Conservation (phyloP, 2,329 filamentous ascomycete genomes). For the Ascochyta lentis region DNA sequence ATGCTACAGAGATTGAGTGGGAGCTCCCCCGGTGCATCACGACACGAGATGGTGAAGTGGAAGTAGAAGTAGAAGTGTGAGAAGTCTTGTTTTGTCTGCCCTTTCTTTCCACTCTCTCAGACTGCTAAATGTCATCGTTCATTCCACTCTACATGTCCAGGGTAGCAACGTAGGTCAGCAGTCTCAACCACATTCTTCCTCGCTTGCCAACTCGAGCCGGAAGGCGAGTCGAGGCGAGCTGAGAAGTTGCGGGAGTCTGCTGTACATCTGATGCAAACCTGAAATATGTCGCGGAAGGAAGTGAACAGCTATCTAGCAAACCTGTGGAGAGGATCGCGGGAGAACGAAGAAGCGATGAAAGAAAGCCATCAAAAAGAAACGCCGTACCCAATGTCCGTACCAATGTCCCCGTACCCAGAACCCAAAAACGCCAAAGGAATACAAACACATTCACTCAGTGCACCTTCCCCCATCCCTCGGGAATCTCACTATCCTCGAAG, state of each 20-base stretch:
- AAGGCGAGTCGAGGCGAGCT: constrained; percentile 9
- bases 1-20: too few species aligned
- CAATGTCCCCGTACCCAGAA: not conserved
- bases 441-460: not conserved
- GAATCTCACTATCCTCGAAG: constrained; percentile 37
- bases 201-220: constrained; percentile 8
- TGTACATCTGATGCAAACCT: not conserved
- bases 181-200: constrained; percentile 1
- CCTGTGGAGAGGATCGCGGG: not conserved
- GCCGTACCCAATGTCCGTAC: constrained; percentile 2
- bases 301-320: not conserved
- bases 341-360: not conserved
- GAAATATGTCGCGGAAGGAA: not conserved
- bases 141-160: too few species aligned
- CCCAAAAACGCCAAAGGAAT: constrained; percentile 5
- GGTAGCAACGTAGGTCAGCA: not conserved
- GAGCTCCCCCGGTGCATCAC: too few species aligned
- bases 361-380: not conserved
- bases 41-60: too few species aligned
- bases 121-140: too few species aligned
- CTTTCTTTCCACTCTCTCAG: too few species aligned
- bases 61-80: too few species aligned
- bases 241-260: not conserved
- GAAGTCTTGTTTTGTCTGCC: too few species aligned
- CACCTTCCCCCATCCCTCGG: constrained; percentile 13